Conservation (phyloP, 495 filamentous ascomycete species). For the Trichoderma reesei region DNA sequence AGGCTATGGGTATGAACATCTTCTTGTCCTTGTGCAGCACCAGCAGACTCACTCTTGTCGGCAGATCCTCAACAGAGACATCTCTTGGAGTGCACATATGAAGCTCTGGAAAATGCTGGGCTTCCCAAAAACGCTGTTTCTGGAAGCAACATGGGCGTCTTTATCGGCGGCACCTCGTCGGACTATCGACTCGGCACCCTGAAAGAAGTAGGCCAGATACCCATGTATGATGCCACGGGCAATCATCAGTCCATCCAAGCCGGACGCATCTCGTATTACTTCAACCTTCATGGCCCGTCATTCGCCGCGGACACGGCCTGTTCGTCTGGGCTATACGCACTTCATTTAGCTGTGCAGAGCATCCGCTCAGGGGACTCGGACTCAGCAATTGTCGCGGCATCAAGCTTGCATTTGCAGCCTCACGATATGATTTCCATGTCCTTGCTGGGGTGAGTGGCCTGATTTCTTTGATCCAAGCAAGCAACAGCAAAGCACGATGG, state of each 20-base stretch:
- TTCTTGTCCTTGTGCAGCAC: neutral
- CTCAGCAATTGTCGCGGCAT: constrained; percentile 33
- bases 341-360: constrained; percentile 32
- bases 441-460: neutral
- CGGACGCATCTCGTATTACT: constrained; percentile 43
- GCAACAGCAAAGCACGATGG: too few relatives aligned
- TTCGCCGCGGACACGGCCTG: constrained; percentile 37
- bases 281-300: constrained; percentile 32
- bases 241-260: constrained; percentile 25
- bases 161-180: constrained; percentile 76
- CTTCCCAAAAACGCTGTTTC: constrained; percentile 67
- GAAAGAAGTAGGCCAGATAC: constrained; percentile 17
- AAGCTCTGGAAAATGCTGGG: constrained; percentile 81
- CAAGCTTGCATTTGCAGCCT: constrained; percentile 16
- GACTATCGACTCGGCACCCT: constrained; percentile 51
- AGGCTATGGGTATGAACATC: constrained; percentile 42
- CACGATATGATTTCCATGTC: constrained; percentile 21
- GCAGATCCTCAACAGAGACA: constrained; percentile 71
- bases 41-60: constrained; percentile 7
- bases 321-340: constrained; percentile 31
- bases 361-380: constrained; percentile 31
- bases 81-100: constrained; percentile 71
- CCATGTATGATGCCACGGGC: constrained; percentile 22
- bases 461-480: too few relatives aligned
- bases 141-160: constrained; percentile 70